These are phyloP conservation scores for Wickerhamiella lipophila DNA, from an alignment of 805 yeast genomes.

Conservation along the genomic window DNA sequence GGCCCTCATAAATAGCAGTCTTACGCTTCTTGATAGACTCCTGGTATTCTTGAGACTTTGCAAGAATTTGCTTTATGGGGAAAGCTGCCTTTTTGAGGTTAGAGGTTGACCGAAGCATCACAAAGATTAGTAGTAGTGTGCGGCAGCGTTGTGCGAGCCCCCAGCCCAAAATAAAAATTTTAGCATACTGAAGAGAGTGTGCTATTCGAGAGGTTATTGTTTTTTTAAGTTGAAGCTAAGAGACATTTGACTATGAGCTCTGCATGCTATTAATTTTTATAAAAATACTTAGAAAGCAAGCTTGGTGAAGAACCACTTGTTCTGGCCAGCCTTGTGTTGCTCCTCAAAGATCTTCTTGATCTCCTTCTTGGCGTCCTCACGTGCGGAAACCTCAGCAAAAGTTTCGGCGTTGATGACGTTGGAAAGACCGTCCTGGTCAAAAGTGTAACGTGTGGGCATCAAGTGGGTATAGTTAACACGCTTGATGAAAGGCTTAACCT, in stretches of 20 bases:
- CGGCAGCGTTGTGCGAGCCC: too few relatives aligned
- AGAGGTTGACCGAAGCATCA: conserved; percentile 14
- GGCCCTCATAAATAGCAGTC: conserved; percentile 15
- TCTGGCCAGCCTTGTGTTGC: conserved; percentile 97
- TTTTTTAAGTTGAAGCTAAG: too few relatives aligned
- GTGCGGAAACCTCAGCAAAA: conserved; percentile 93
- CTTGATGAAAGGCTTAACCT: conserved; percentile 98
- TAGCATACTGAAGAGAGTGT: too few relatives aligned
- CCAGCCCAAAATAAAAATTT: too few relatives aligned
- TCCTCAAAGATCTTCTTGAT: conserved; percentile 99
- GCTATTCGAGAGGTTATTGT: too few relatives aligned
- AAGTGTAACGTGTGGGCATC: conserved; percentile 98
- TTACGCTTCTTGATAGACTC: conserved; percentile 21
- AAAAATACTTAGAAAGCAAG: conserved; percentile 58
- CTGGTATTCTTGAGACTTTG: conserved; percentile 17
- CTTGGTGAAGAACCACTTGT: conserved; percentile 99
- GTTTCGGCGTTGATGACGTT: conserved; percentile 83
- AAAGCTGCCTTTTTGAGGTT: conserved; percentile 19
- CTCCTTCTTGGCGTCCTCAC: conserved; percentile 97
- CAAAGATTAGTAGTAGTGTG: too few relatives aligned
- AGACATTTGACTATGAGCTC: not conserved
- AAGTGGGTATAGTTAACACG: conserved; percentile 99
- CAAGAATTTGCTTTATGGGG: conserved; percentile 18
- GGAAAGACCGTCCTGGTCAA: conserved; percentile 94
- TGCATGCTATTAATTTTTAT: conserved; percentile 13